Conservation (phyloP, 2,329 filamentous ascomycete species). For the Botrytis fragariae region DNA sequence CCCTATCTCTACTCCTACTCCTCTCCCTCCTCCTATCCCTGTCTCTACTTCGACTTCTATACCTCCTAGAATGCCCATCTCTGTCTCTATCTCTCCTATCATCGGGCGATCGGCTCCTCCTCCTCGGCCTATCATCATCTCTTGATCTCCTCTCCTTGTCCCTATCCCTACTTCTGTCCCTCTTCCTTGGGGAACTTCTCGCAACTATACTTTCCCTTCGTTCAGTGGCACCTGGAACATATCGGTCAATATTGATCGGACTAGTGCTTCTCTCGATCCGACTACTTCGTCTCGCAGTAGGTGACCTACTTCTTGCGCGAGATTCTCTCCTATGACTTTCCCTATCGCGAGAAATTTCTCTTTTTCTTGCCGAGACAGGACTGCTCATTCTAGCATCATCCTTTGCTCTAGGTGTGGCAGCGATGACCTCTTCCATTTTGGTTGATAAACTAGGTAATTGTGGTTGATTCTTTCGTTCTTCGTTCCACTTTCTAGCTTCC, state of each 20-base stretch:
- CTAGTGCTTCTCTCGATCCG: conserved; percentile 37
- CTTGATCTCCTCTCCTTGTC: conserved; percentile 24
- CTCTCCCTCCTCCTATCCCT: conserved; percentile 24
- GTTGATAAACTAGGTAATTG: conserved; percentile 45
- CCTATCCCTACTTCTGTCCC: conserved; percentile 33
- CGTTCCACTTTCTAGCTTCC: conserved; percentile 59
- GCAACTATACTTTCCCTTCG: conserved; percentile 30
- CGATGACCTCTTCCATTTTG: conserved; percentile 22
- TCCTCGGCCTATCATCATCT: conserved; percentile 23
- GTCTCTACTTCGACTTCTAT: conserved; percentile 28
- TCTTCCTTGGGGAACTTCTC: conserved; percentile 28
- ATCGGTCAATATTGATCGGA: conserved; percentile 38
- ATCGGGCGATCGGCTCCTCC: conserved; percentile 23
- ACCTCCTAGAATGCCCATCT: conserved; percentile 21
- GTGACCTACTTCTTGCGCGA: conserved; percentile 37
- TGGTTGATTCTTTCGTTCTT: conserved; percentile 56
- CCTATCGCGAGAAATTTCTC: conserved; percentile 37
- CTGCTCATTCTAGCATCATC: conserved; percentile 29
- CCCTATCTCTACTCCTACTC: conserved; percentile 20
- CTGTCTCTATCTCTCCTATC: conserved; percentile 19
- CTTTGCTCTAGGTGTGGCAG: conserved; percentile 23
- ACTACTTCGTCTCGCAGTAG: conserved; percentile 32
- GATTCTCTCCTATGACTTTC: conserved; percentile 34
- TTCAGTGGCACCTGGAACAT: conserved; percentile 34
- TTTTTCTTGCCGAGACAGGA: conserved; percentile 31